Evolutionary conservation across 1,139 yeast species (phyloP).

Genomic region (Suhomyces yuchorum): DNA sequence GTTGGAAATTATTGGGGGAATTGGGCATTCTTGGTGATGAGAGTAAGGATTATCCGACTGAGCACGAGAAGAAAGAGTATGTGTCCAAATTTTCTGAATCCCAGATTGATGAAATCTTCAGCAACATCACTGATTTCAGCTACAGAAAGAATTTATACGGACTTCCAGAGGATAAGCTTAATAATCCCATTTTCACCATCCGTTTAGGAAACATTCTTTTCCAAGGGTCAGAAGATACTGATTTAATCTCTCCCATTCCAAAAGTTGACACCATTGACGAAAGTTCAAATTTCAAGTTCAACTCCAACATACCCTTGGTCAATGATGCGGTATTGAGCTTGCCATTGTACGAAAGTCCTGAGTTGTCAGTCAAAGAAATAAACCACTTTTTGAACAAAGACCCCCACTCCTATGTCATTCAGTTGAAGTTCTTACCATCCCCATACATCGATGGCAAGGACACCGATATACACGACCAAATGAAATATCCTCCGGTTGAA

Average conservation of each 20-base stretch:
- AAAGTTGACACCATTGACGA: neutral
- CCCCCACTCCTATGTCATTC: constrained; percentile 31
- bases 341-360: constrained; percentile 28
- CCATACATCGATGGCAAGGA: constrained; percentile 28
- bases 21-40: constrained; percentile 21
- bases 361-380: constrained; percentile 24
- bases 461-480: constrained; percentile 20
- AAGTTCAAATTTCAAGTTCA: constrained; percentile 32
- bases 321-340: constrained; percentile 42
- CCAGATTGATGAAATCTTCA: constrained; percentile 18
- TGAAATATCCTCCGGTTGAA: constrained; percentile 54
- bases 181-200: constrained; percentile 35
- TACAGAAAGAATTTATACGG: constrained; percentile 23
- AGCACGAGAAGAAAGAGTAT: neutral
- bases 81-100: neutral
- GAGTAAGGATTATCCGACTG: neutral
- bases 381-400: constrained; percentile 22
- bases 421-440: constrained; percentile 53
- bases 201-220: constrained; percentile 43
- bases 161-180: constrained; percentile 16
- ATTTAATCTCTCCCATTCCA: constrained; percentile 8
- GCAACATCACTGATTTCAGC: constrained; percentile 23
- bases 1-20: constrained; percentile 26
- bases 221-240: constrained; percentile 19
- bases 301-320: constrained; percentile 44